A percentile compares a stretch with the other conserved stretches of the same genome.
phyloP scores from a whole-genome alignment of 352 stramenopile species.

The Phytophthora pistaciae region DNA sequence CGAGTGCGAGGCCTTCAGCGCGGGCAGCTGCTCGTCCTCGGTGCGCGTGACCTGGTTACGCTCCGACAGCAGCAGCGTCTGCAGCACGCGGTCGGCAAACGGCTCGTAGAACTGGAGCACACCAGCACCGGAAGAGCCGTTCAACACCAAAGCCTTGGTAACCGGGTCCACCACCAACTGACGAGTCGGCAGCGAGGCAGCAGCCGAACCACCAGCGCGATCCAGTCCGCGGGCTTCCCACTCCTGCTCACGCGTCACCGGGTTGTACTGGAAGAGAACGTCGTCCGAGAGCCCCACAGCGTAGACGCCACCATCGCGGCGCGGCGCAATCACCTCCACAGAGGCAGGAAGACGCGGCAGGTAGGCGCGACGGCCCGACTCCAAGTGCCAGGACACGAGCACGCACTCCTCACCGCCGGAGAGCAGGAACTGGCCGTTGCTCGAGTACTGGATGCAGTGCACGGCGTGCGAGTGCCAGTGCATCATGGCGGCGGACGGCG shows the following conservation, averaged over 20 bases:
- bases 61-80: slow-evolving; percentile 76
- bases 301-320: slow-evolving; percentile 64
- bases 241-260: slow-evolving; percentile 77
- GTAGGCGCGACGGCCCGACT: slow-evolving; percentile 77
- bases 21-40: slow-evolving; percentile 65
- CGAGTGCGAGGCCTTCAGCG: slow-evolving; percentile 59
- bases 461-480: slow-evolving; percentile 92
- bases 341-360: slow-evolving; percentile 79
- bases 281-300: slow-evolving; percentile 72
- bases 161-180: slow-evolving; percentile 74
- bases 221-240: slow-evolving; percentile 77
- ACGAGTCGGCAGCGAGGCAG: slow-evolving; percentile 55
- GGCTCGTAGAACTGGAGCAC: slow-evolving; percentile 87
- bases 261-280: slow-evolving; percentile 87
- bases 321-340: slow-evolving; percentile 62
- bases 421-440: slow-evolving; percentile 79
- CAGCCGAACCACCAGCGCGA: slow-evolving; percentile 53
- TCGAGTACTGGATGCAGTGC: slow-evolving; percentile 74
- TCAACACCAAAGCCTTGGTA: slow-evolving; percentile 67
- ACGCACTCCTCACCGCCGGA: slow-evolving; percentile 90
- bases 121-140: slow-evolving; percentile 65
- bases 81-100: slow-evolving; percentile 80
- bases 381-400: slow-evolving; percentile 88
- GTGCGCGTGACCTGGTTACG: slow-evolving; percentile 89
- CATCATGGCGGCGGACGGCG: slow-evolving; percentile 56